A percentile compares a stretch with the other conserved stretches of the same genome.
Conservation (phyloP, 2,329 filamentous ascomycete species). For the Malbranchea cinnamomea region DNA sequence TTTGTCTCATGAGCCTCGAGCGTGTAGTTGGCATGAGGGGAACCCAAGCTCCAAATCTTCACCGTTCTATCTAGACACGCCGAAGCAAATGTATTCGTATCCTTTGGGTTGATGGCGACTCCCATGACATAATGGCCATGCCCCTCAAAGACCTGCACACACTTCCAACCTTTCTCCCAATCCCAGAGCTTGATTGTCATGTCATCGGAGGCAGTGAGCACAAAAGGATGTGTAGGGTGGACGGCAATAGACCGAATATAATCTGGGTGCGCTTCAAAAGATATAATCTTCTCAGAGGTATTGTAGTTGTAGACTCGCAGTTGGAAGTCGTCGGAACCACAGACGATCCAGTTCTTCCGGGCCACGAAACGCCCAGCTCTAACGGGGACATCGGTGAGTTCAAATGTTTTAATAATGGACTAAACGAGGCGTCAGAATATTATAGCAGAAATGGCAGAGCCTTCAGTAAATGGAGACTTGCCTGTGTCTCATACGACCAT, state of each 20-base stretch:
- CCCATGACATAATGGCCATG: conserved; percentile 97
- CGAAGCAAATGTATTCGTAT: conserved; percentile 82
- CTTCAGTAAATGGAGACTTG: conserved; percentile 16
- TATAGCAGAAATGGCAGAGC: background rate
- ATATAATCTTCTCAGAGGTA: conserved; percentile 94
- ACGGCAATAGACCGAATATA: conserved; percentile 96
- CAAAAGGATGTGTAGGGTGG: conserved; percentile 88
- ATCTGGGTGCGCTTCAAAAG: conserved; percentile 93
- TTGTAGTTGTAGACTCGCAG: conserved; percentile 96
- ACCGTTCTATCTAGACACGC: conserved; percentile 93
- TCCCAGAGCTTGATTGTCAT: conserved; percentile 99
- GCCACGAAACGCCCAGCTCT: conserved; percentile 92
- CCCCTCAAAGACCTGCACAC: conserved; percentile 89
- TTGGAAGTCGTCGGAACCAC: conserved; percentile 85
- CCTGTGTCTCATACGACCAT: conserved; percentile 93
- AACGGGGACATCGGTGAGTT: conserved; percentile 95
- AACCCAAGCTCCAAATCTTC: conserved; percentile 95
- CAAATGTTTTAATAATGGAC: conserved; percentile 95
- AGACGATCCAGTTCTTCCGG: conserved; percentile 98
- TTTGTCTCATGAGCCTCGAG: conserved; percentile 94
- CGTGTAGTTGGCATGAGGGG: conserved; percentile 87
- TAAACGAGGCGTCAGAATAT: conserved; percentile 19
- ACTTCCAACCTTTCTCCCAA: conserved; percentile 98
- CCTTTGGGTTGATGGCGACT: conserved; percentile 91
- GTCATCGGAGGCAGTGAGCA: conserved; percentile 91